A percentile compares a stretch with the other conserved stretches of the same genome.
phyloP scores from a whole-genome alignment of 1,139 yeast genomes.

The Taphrina confusa region DNA sequence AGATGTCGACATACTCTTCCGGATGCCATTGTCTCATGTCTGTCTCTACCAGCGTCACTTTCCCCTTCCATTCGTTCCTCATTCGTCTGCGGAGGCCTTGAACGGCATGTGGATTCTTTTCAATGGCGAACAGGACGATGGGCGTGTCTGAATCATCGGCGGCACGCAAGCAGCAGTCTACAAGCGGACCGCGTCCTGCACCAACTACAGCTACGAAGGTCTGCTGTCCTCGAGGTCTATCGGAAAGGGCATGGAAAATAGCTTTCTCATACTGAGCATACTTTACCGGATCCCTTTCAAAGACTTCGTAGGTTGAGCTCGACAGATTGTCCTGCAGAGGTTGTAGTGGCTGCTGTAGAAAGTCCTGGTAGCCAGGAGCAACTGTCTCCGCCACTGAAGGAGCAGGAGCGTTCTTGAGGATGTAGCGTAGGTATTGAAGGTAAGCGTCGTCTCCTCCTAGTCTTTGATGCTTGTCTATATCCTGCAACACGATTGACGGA shows the following conservation, averaged over 20 bases:
- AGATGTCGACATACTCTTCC: constrained; percentile 53
- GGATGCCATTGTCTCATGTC: constrained; percentile 61
- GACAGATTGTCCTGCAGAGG: constrained; percentile 64
- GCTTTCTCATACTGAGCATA: constrained; percentile 70
- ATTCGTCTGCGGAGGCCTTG: constrained; percentile 51
- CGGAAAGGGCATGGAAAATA: constrained; percentile 59
- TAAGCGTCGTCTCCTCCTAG: constrained; percentile 54
- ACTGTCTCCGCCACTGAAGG: constrained; percentile 47
- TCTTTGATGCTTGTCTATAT: constrained; percentile 41
- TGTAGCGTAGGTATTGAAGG: constrained; percentile 57
- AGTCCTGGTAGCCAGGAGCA: constrained; percentile 49
- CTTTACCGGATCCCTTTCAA: constrained; percentile 69
- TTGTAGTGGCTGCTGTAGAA: constrained; percentile 63
- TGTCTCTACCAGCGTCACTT: constrained; percentile 55
- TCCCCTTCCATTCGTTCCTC: constrained; percentile 50
- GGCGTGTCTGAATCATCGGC: constrained; percentile 46
- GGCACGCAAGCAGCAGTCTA: constrained; percentile 56
- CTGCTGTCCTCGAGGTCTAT: constrained; percentile 41
- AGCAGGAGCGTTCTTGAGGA: constrained; percentile 48
- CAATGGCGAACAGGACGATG: constrained; percentile 59
- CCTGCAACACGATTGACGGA: constrained; percentile 46
- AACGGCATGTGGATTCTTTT: constrained; percentile 68
- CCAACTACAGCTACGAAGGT: constrained; percentile 64
- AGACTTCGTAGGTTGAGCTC: constrained; percentile 61
- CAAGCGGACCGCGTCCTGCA: constrained; percentile 83